Conservation (phyloP, 805 yeast genomes). For the Isabelozyma pseudorhagii region DNA sequence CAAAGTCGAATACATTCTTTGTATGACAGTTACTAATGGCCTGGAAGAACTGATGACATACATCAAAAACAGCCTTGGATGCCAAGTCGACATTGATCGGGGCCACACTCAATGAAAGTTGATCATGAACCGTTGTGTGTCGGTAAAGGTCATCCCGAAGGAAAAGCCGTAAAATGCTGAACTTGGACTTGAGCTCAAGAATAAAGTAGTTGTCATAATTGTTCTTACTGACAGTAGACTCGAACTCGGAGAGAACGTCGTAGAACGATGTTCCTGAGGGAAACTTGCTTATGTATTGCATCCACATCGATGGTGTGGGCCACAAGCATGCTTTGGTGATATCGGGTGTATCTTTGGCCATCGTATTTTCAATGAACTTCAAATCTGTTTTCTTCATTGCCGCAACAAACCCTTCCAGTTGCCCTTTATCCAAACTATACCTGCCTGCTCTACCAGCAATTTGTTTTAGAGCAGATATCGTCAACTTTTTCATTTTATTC, state of each 20-base stretch:
- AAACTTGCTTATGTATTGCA: slow-evolving; percentile 59
- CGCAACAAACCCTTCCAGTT: slow-evolving; percentile 49
- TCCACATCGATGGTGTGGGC: slow-evolving; percentile 77
- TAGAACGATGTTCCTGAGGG: slow-evolving; percentile 47
- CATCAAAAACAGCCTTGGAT: slow-evolving; percentile 35
- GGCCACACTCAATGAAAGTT: slow-evolving; percentile 55
- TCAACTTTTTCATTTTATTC: slow-evolving; percentile 38
- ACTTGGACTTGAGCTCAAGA: slow-evolving; percentile 36
- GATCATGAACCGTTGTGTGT: slow-evolving; percentile 49
- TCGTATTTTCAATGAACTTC: slow-evolving; percentile 40
- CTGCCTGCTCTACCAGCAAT: slow-evolving; percentile 97
- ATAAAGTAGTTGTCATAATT: slow-evolving; percentile 26
- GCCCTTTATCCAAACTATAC: slow-evolving; percentile 38
- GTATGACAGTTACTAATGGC: slow-evolving; percentile 57
- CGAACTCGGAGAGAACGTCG: slow-evolving; percentile 48
- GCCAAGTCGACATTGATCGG: slow-evolving; percentile 44
- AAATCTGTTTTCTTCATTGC: slow-evolving; percentile 48
- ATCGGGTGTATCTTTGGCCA: slow-evolving; percentile 50
- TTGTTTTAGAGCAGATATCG: slow-evolving; percentile 75
- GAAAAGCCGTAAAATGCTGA: slow-evolving; percentile 42
- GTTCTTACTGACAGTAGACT: slow-evolving; percentile 27
- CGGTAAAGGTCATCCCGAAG: slow-evolving; percentile 26
- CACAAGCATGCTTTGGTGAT: slow-evolving; percentile 66
- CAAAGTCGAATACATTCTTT: slow-evolving; percentile 53
- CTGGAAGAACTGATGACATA: slow-evolving; percentile 44